Percentiles rank a stretch among this genome's conserved stretches.
These are phyloP conservation scores for Magnaporthiopsis poae DNA, from an alignment of 2,329 filamentous ascomycete species.

Conservation along the genomic window DNA sequence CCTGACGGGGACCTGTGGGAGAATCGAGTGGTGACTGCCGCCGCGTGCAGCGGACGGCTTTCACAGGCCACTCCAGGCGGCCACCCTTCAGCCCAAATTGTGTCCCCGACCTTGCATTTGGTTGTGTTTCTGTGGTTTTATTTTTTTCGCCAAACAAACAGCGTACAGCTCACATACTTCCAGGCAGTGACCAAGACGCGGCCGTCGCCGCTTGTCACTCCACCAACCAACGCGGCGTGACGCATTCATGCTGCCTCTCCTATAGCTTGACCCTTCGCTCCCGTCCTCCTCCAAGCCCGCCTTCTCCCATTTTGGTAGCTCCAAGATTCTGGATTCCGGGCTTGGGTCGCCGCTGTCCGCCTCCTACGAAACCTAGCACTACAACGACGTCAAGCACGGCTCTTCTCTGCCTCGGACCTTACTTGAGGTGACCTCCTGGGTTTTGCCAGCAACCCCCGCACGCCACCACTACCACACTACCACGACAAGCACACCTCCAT, in stretches of 20 bases:
- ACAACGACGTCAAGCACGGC: not conserved
- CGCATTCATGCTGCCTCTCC: not conserved
- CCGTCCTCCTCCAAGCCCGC: not conserved
- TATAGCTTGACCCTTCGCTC: not conserved
- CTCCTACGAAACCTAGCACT: not conserved
- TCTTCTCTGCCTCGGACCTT: not conserved
- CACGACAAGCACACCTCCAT: not conserved
- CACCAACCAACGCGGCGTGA: not conserved
- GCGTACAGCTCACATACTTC: not conserved
- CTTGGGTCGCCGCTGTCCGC: not conserved
- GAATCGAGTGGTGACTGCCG: not conserved
- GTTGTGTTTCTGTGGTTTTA: not conserved
- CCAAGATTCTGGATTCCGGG: no score
- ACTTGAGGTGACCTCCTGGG: not conserved
- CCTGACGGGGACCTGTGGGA: not conserved
- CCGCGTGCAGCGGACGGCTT: not conserved
- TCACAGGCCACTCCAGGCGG: not conserved
- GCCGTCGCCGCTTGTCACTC: not conserved
- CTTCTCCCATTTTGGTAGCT: not conserved
- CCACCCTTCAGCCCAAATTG: not conserved
- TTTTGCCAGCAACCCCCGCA: not conserved
- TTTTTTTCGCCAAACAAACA: not conserved
- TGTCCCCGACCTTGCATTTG: not conserved
- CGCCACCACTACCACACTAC: not conserved
- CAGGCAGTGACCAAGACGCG: no score